Base-by-base conservation (phyloP, 306 rosid genomes). In the Rosa multiflora region DNA sequence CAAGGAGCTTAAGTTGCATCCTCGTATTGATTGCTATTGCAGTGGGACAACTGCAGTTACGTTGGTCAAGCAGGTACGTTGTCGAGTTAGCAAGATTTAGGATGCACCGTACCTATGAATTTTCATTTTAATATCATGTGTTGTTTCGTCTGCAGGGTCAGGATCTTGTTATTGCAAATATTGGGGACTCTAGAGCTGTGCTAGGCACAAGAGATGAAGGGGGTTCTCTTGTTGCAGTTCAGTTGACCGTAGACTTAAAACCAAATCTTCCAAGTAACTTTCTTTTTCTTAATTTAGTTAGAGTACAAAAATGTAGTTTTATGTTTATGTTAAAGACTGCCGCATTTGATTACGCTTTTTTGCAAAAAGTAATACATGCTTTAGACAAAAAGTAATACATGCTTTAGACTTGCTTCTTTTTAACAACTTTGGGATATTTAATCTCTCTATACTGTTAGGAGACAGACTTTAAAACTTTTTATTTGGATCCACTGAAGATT, bases 11-110 rank as follows among this genome's bases (percentile, higher is more conserved):
- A 94, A 80, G 77, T 52, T 90, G 37, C 89, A 92, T 67, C 89
- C 89, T 69, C 70, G 76, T 21, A 83, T 89, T 35, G 87, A 94
- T 82, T 87, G 89, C 85, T 87, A 75, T 82, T 80, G 88, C 80
- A 94, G 98, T 75, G 98, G 98, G 56, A 86, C 94, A 42, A 94
- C 98, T 8, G 94, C 97, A 15, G 97, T 92, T 40, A 82, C 89
- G 63, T 49, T 94, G 91, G 78, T 92, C 44, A 94, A 92, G 85
- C 90, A 87, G 91, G 98, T 85, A 76, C 67, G 74, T 59, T 51
- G 43, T 74, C 6, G 23, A 74, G 56, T 74, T 74, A 1, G 21
- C 37, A 42, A 6, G 8, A 3, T n/a, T 0, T 0, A 74, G 67
- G 48, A 0, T 32, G 70, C 44, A 35, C 5, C 11, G 18, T 4